Evolutionary conservation across 2,329 filamentous ascomycete genomes (phyloP), one percentile per base, ranked within the genome.

Genomic region (Beauveria scarabaeidicola): DNA sequence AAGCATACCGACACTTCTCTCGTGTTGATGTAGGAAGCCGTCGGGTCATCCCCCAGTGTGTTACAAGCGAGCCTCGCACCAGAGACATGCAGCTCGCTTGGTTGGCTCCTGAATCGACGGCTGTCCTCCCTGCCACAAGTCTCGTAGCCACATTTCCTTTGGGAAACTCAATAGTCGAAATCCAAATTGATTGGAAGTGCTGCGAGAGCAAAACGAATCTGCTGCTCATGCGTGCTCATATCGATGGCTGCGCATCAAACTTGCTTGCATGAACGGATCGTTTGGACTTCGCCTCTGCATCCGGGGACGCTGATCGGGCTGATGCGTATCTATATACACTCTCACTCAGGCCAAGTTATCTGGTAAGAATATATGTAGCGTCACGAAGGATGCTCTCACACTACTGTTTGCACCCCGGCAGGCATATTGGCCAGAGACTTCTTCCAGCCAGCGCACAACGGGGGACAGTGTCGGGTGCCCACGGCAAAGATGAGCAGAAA

Each of bases 21-120:
- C 25, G 25, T 40, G 9, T 5, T 40, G 5, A 38, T 41, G 59
- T 48, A 47, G 40, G 19, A 6, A 56, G 46, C 52, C 59, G 52
- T 19, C 44, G 23, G 59, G 3, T 10, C 25, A 41, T 17, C 27
- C 52, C 25, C 38, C 17, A 21, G 3, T 32, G 27, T 38, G 17
- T 41, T 17, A 43, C 32, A 58, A 59, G 48, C 57, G 57, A 61
- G 53, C 19, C 59, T 61, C 48, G 59, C 58, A 61, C 59, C 21
- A 36, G 29, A 48, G 41, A 58, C 59, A 48, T 53, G 21, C 43
- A 13, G 27, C 17, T 41, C 53, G 59, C 52, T 38, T 47, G 46
- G 36, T 50, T n/a, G 19, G 59, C 52, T 52, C 53, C 50, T 52
- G 29, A 29, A 38, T 40, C 25, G 15, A 46, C 27, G 7, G 52